Evolutionary conservation across 257 asterid species (phyloP).

Genomic region (Solanum arcanum): DNA sequence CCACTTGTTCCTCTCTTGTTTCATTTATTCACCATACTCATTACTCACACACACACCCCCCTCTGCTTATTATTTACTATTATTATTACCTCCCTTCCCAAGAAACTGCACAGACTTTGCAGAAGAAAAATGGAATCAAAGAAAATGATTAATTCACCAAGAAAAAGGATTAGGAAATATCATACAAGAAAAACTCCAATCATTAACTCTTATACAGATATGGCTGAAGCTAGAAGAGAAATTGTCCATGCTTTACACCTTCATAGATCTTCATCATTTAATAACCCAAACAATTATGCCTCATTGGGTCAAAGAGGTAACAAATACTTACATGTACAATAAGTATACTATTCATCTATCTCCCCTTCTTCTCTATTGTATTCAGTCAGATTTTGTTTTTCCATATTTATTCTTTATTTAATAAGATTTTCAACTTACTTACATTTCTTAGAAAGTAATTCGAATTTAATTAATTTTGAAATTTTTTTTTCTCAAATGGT

Average conservation of each 20-base stretch:
- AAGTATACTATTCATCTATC: not conserved
- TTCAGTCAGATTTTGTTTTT: too few species aligned
- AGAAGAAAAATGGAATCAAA: not conserved
- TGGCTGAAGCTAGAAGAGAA: constrained; percentile 36
- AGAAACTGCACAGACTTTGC: not conserved
- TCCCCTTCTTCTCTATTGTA: too few species aligned
- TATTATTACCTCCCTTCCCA: not conserved
- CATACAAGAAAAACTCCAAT: constrained; percentile 13
- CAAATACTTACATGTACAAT: not conserved
- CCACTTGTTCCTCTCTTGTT: not conserved
- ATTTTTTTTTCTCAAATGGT: too few species aligned
- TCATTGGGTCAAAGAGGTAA: not conserved
- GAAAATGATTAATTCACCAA: not conserved
- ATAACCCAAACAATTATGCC: not conserved
- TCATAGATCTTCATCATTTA: constrained; percentile 9
- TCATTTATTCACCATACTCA: not conserved
- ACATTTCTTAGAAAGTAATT: too few species aligned
- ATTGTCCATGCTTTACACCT: constrained; percentile 25
- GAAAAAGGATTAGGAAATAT: constrained; percentile 4
- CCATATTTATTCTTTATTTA: too few species aligned
- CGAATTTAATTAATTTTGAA: too few species aligned
- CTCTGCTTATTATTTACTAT: not conserved
- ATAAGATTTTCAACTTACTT: too few species aligned
- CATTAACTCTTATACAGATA: constrained; percentile 1
- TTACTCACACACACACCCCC: too few species aligned